phyloP scores from a whole-genome alignment of 208 protist species.

The Acanthamoeba castellanii region DNA sequence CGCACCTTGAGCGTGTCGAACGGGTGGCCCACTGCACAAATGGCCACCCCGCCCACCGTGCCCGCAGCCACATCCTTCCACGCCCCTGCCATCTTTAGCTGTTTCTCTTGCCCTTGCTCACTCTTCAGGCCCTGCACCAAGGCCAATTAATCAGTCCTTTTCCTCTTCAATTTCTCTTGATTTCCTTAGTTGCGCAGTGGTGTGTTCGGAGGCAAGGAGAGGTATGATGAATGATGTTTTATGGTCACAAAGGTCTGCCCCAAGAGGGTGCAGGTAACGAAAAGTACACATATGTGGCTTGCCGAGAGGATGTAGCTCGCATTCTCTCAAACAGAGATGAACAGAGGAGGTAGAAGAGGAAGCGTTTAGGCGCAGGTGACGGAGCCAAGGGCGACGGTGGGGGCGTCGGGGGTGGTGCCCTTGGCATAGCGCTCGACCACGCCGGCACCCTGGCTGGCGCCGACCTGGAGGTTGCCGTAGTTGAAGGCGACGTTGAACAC shows the following conservation, averaged over 20 bases:
- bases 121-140: neutral
- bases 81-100: neutral
- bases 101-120: neutral
- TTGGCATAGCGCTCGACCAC: neutral
- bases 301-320: neutral
- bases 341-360: neutral
- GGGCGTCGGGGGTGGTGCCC: neutral
- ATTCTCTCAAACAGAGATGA: neutral
- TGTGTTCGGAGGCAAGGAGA: too few species aligned
- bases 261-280: too few species aligned
- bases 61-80: conserved; percentile 57
- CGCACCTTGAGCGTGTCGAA: conserved; percentile 73
- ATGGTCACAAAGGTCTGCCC: too few species aligned
- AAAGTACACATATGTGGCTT: neutral
- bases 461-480: conserved; percentile 11
- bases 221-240: too few species aligned
- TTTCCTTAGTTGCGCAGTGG: too few species aligned
- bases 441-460: conserved; percentile 9
- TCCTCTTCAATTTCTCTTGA: too few species aligned
- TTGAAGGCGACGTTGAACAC: conserved; percentile 1
- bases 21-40: conserved; percentile 61
- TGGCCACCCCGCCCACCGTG: conserved; percentile 33
- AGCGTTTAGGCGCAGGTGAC: neutral
- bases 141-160: too few species aligned
- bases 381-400: neutral